phyloP scores from a whole-genome alignment of 1,284 basidiomycete genomes.

The Tilletia setariae region DNA sequence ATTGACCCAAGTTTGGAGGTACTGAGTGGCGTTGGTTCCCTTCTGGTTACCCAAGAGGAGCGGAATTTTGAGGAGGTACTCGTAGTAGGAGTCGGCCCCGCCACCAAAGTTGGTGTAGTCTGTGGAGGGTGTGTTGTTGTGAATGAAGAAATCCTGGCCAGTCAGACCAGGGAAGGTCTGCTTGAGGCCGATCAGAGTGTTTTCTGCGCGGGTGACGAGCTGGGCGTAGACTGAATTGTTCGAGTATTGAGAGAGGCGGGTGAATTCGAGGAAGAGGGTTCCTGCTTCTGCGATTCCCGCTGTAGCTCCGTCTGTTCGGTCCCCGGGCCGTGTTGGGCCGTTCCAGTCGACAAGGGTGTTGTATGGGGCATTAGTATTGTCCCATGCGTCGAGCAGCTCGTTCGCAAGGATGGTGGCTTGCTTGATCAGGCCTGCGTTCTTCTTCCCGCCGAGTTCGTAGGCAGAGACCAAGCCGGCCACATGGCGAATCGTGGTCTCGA shows the following conservation, averaged over 20 bases:
- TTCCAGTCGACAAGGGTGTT: constrained; percentile 41
- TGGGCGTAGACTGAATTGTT: constrained; percentile 34
- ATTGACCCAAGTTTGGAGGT: constrained; percentile 39
- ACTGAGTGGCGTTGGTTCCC: constrained; percentile 22
- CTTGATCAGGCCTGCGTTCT: constrained; percentile 33
- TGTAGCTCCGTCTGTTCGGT: constrained; percentile 11
- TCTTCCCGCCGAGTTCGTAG: constrained; percentile 43
- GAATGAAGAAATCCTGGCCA: constrained; percentile 19
- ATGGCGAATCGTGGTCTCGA: constrained; percentile 49
- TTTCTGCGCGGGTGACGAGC: constrained; percentile 34
- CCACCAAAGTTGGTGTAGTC: constrained; percentile 48
- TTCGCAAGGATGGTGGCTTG: constrained; percentile 42
- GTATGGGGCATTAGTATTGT: constrained; percentile 39
- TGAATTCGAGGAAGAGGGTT: constrained; percentile 43
- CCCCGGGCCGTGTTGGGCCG: constrained; percentile 22
- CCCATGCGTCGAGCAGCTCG: constrained; percentile 39
- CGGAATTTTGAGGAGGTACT: constrained; percentile 45
- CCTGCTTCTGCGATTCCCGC: constrained; percentile 41
- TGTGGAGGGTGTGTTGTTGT: constrained; percentile 27
- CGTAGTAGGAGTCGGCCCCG: constrained; percentile 44
- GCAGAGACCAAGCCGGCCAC: constrained; percentile 43
- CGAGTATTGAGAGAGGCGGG: constrained; percentile 36
- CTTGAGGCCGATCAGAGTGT: constrained; percentile 29
- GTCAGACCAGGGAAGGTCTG: constrained; percentile 33
- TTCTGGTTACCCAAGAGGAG: constrained; percentile 28